phyloP scores from a whole-genome alignment of 176 grass and related monocot species.

The Carex scoparia region DNA sequence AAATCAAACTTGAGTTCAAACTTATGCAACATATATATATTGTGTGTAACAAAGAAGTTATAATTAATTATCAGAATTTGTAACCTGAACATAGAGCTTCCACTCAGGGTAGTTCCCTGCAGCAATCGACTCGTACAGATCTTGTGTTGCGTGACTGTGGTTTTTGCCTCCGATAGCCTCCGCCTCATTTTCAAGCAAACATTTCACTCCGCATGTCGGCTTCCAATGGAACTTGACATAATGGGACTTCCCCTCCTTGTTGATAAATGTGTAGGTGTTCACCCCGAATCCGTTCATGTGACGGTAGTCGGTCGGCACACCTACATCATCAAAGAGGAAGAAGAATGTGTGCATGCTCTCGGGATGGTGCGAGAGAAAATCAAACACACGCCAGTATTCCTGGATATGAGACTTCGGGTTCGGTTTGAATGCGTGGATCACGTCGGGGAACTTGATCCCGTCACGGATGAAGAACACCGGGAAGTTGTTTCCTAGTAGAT shows the following conservation, averaged over 20 bases:
- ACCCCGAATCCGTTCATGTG: slow-evolving; percentile 92
- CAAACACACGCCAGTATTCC: slow-evolving; percentile 88
- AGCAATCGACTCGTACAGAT: slow-evolving; percentile 79
- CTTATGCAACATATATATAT: neutral
- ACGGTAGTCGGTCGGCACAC: slow-evolving; percentile 67
- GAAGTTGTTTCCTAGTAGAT: slow-evolving; percentile 91
- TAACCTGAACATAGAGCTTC: slow-evolving; percentile 83
- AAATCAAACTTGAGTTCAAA: neutral
- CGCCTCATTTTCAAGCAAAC: slow-evolving; percentile 70
- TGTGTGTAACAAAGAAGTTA: neutral
- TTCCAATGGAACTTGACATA: slow-evolving; percentile 97
- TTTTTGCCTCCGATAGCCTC: slow-evolving; percentile 53
- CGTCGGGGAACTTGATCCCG: slow-evolving; percentile 89
- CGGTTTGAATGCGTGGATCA: slow-evolving; percentile 92
- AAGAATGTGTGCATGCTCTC: slow-evolving; percentile 96
- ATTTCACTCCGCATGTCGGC: slow-evolving; percentile 67
- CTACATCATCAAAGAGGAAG: slow-evolving; percentile 96
- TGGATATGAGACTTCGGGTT: slow-evolving; percentile 73
- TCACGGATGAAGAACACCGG: slow-evolving; percentile 96
- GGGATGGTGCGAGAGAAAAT: slow-evolving; percentile 64
- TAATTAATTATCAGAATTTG: neutral
- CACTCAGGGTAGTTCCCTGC: slow-evolving; percentile 73
- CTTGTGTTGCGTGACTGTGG: slow-evolving; percentile 91
- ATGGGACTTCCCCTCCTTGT: slow-evolving; percentile 31
- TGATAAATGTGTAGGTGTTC: slow-evolving; percentile 87